Evolutionary conservation across 352 stramenopile genomes (phyloP), one percentile per base, ranked within the genome.

Genomic region (Phytophthora cactorum): DNA sequence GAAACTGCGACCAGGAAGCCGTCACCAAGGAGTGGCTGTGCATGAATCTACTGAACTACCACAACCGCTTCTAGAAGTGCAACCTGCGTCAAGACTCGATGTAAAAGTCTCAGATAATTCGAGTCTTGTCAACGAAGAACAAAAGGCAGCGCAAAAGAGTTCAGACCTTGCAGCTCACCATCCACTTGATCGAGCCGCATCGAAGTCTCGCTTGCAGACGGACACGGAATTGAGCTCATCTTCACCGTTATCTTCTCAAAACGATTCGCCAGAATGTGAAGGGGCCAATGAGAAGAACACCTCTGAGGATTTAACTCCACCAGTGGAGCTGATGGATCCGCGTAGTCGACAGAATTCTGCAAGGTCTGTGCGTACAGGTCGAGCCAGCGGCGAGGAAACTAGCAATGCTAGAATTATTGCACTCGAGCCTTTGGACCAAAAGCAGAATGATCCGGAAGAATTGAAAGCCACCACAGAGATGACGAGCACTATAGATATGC

Each of bases 1-100:
- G n/a, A 77, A 66, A 38, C 25, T 58, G 5, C 46, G 34, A 17
- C 25, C 52, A 5, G 52, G 31, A 55, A 68, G 43, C 52, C 56
- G 52, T 11, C 52, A 12, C 0, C 56, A 64, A 17, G 58, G 15
- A 27, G 10, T 61, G 12, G 8, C 44, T 3, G 15, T 36, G 6
- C 58, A 60, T 43, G 46, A 11, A 2, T 4, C 41, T 10, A 29
- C 41, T 17, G 56, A 59, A n/a, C 7, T 58, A 1, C 27, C 47
- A 38, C 46, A 43, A 12, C 15, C 46, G 17, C 38, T 50, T 8
- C 52, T 5, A 17, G 63, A 65, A 50, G 14, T 39, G 8, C 27
- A 59, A 15, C 8, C 49, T 22, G 9, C 25, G 8, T 25, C 17
- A n/a, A 15, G 3, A 7, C 7, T 25, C 12, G 28, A 54, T 28